phyloP scores from a whole-genome alignment of 73 alveolate genomes.

The Paramecium tetraurelia region DNA sequence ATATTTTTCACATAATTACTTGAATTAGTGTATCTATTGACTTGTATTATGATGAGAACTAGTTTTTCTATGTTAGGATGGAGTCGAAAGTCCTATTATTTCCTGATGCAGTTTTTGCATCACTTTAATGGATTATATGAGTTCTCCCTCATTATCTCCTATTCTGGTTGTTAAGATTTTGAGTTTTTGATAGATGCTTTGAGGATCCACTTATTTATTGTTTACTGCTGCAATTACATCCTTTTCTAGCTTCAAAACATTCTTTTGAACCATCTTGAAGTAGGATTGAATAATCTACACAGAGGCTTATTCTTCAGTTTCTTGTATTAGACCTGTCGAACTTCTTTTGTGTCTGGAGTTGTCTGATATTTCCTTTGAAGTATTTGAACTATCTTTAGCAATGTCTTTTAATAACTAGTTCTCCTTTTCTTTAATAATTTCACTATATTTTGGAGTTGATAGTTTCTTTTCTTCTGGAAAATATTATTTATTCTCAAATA shows the following conservation, averaged over 20 bases:
- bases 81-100: conserved; percentile 14
- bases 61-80: conserved; percentile 28
- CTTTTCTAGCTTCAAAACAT: conserved; percentile 4
- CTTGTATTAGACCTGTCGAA: not conserved
- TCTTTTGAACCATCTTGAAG: conserved; percentile 39
- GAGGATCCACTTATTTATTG: conserved; percentile 9
- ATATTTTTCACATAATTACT: not conserved
- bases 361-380: not conserved
- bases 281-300: not conserved
- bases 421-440: not conserved
- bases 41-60: conserved; percentile 35
- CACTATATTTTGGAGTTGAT: conserved; percentile 35
- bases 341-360: conserved; percentile 25
- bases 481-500: not conserved
- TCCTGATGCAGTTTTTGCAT: not conserved
- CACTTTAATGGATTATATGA: conserved; percentile 24
- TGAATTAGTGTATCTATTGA: conserved; percentile 8
- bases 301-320: conserved; percentile 23
- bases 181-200: not conserved
- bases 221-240: not conserved
- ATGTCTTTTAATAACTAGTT: not conserved
- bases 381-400: not conserved
- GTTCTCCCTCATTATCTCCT: conserved; percentile 33
- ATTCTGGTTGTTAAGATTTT: not conserved
- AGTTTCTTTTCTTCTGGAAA: not conserved